Percentiles rank a stretch among this genome's conserved stretches.
These are phyloP conservation scores for Silybum marianum DNA, from an alignment of 129 eudicot species.

Conservation along the genomic window DNA sequence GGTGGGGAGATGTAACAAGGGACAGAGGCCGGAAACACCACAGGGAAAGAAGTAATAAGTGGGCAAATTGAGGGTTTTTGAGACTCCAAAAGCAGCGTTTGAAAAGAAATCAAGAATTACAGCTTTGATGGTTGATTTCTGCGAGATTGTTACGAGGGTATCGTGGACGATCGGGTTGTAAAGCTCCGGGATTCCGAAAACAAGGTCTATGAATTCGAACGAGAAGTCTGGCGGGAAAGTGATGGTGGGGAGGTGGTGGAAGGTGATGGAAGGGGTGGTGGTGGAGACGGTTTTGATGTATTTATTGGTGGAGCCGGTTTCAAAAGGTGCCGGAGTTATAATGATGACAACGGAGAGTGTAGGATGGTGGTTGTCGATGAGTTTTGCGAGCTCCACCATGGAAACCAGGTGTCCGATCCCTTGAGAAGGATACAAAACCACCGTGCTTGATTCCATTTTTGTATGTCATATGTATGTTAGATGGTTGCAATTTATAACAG, in stretches of 20 bases:
- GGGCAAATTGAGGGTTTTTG: constrained; percentile 44
- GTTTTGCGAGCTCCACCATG: constrained; percentile 65
- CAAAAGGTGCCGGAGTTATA: constrained; percentile 29
- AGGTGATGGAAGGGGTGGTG: constrained; percentile 30
- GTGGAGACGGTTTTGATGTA: constrained; percentile 44
- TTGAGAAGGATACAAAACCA: constrained; percentile 46
- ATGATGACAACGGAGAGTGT: constrained; percentile 42
- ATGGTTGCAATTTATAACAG: too few species aligned
- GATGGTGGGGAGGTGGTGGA: too few species aligned
- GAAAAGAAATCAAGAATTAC: constrained; percentile 66
- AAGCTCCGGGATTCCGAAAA: constrained; percentile 45
- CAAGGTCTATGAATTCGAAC: constrained; percentile 22
- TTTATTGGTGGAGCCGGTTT: constrained; percentile 42
- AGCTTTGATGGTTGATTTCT: constrained; percentile 40
- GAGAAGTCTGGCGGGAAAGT: too few species aligned
- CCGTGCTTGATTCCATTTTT: too few species aligned
- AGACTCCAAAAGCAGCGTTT: constrained; percentile 40
- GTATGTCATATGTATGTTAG: too few species aligned
- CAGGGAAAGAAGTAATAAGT: constrained; percentile 58
- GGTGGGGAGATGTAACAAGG: constrained; percentile 40
- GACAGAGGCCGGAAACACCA: constrained; percentile 41
- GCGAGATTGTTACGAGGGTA: constrained; percentile 45
- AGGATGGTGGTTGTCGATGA: constrained; percentile 38
- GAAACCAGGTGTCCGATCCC: constrained; percentile 57
- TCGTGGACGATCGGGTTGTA: constrained; percentile 41